A percentile compares a stretch with the other conserved stretches of the same genome.
Conservation (phyloP, 2,329 filamentous ascomycete species). For the Huntiella decipiens region DNA sequence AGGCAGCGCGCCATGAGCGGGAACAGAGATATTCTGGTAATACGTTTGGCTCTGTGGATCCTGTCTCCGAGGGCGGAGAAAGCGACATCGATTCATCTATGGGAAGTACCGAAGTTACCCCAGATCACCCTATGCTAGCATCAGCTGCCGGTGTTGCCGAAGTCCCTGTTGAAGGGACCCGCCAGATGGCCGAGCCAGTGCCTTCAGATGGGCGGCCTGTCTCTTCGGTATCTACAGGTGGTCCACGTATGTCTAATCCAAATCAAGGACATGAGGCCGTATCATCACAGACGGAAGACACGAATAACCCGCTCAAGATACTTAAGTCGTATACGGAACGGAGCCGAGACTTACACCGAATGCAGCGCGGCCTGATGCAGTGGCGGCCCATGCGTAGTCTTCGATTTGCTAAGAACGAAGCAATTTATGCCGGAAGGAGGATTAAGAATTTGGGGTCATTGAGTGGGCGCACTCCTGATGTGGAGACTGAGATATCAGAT, state of each 20-base stretch:
- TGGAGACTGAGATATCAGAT: conserved; percentile 48
- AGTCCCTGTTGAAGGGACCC: neutral
- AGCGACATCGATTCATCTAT: neutral
- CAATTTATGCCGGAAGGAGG: conserved; percentile 56
- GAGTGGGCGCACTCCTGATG: conserved; percentile 65
- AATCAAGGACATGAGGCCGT: conserved; percentile 16
- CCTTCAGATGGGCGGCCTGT: neutral
- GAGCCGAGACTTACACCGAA: conserved; percentile 60
- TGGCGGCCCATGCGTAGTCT: conserved; percentile 79
- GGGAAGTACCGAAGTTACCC: neutral
- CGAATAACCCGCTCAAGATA: conserved; percentile 35
- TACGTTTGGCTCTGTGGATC: neutral
- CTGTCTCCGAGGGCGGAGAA: no score
- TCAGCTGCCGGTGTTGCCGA: neutral
- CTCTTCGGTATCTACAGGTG: conserved; percentile 26
- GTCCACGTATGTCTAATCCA: conserved; percentile 16
- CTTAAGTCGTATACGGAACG: conserved; percentile 46
- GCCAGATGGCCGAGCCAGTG: no score
- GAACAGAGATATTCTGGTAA: conserved; percentile 3
- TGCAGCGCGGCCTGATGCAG: conserved; percentile 84
- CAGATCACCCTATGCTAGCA: neutral
- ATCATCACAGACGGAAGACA: conserved; percentile 18
- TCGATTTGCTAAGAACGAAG: conserved; percentile 75
- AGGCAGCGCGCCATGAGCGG: conserved; percentile 26
- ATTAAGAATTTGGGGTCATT: conserved; percentile 60